Evolutionary conservation across 176 grass and related monocot genomes (phyloP), one percentile per base, ranked within the genome.

Genomic region (Triticum dicoccoides): DNA sequence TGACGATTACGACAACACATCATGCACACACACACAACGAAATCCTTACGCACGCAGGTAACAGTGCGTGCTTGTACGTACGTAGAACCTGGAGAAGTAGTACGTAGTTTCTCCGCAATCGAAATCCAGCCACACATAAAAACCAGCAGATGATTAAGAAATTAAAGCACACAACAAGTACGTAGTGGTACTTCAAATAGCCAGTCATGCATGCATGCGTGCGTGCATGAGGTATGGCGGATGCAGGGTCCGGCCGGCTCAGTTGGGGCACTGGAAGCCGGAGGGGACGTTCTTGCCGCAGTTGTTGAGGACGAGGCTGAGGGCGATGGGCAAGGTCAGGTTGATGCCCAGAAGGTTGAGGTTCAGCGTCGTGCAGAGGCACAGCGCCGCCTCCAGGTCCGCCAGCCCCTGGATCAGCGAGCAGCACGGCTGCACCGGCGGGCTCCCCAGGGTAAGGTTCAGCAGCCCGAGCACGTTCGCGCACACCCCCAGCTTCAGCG

Each of bases 271-370:
- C 88, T 94, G 92, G 88, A 97, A 97, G 17, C 92, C 95, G 21
- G 81, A 21, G 12, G 95, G 95, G 18, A 82, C 84, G 25, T 61
- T n/a, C 81, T 63, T 74, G 69, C 95, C 92, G 62, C 95, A 97
- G 92, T 94, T 94, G 87, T 97, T 97, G 87, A 97, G 7, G 82
- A 94, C 80, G 76, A 97, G 87, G 88, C 83, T 94, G 78, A 97
- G 94, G 78, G 75, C 66, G 82, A 97, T 90, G 59, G 89, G 88
- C 1, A 97, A 1, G 80, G 87, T 89, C 12, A 97, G 90, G 85
- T 74, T 86, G 86, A 97, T 89, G 47, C 95, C 92, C 1, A 97
- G 86, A 4, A 97, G 27, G 89, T 88, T 94, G 33, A 84, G 88
- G 1, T 70, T 81, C 2, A 97, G 86, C 2, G 74, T 88, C 3